A percentile compares a stretch with the other conserved stretches of the same genome.
phyloP scores from a whole-genome alignment of 1,284 basidiomycete genomes.

The Melampsora larici-populina region DNA sequence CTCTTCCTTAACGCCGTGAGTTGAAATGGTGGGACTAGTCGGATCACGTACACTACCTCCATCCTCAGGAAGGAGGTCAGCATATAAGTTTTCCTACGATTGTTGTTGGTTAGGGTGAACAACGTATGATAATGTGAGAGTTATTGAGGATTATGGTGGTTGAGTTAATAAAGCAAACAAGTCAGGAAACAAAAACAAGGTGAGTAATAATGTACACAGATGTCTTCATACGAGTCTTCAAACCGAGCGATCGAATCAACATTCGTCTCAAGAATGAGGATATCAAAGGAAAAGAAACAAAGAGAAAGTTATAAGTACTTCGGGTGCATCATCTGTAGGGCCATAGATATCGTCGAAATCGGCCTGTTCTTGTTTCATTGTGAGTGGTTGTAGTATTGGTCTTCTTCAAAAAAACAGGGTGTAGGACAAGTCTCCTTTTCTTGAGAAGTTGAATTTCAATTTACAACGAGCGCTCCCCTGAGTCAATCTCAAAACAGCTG shows the following conservation, averaged over 20 bases:
- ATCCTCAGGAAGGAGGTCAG: slow-evolving; percentile 37
- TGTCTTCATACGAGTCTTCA: neutral
- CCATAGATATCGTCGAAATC: slow-evolving; percentile 42
- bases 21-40: slow-evolving; percentile 22
- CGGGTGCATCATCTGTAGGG: slow-evolving; percentile 35
- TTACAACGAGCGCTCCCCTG: slow-evolving; percentile 3
- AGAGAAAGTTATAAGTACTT: slow-evolving; percentile 17
- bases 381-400: neutral
- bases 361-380: slow-evolving; percentile 7
- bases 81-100: slow-evolving; percentile 37
- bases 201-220: slow-evolving; percentile 10
- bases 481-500: slow-evolving; percentile 3
- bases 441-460: neutral
- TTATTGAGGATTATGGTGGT: neutral
- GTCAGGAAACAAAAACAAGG: neutral
- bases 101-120: neutral
- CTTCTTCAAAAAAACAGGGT: neutral
- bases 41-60: slow-evolving; percentile 31
- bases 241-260: neutral
- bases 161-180: neutral
- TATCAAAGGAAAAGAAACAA: neutral
- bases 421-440: neutral
- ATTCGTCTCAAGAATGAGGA: neutral
- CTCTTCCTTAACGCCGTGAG: neutral
- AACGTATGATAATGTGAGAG: neutral